Evolutionary conservation across 441 rosid genomes (phyloP).

Genomic region (Sinapis alba): DNA sequence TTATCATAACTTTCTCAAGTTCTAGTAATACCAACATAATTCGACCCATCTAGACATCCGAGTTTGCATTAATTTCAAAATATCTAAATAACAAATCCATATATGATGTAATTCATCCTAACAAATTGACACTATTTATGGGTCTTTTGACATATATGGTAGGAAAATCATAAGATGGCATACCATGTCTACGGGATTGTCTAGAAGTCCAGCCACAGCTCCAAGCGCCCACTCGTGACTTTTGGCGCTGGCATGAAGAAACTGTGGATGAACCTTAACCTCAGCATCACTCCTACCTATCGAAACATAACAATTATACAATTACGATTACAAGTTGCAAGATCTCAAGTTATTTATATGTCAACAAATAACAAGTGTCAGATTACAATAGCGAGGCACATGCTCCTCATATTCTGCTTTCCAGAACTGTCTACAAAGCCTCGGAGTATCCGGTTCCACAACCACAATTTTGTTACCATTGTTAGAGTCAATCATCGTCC

Average conservation of each 20-base stretch:
- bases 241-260: conserved; percentile 77
- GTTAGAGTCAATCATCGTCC: background rate
- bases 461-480: background rate
- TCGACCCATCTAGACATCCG: background rate
- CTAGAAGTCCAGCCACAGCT: conserved; percentile 79
- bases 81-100: background rate
- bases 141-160: background rate
- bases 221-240: conserved; percentile 89
- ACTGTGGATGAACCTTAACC: conserved; percentile 71
- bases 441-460: conserved; percentile 2
- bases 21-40: no score
- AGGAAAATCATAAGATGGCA: background rate
- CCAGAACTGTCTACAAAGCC: conserved; percentile 59
- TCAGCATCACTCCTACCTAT: conserved; percentile 54
- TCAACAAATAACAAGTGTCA: background rate
- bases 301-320: background rate
- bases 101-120: background rate
- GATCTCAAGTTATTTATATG: background rate
- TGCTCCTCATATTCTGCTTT: conserved; percentile 50
- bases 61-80: background rate
- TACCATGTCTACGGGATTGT: conserved; percentile 75
- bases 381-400: conserved; percentile 24
- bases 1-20: no score
- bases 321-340: background rate
- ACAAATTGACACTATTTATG: background rate